A percentile compares a stretch with the other conserved stretches of the same genome.
Conservation (phyloP, 1,139 yeast species). For the Suhomyces taliae region DNA sequence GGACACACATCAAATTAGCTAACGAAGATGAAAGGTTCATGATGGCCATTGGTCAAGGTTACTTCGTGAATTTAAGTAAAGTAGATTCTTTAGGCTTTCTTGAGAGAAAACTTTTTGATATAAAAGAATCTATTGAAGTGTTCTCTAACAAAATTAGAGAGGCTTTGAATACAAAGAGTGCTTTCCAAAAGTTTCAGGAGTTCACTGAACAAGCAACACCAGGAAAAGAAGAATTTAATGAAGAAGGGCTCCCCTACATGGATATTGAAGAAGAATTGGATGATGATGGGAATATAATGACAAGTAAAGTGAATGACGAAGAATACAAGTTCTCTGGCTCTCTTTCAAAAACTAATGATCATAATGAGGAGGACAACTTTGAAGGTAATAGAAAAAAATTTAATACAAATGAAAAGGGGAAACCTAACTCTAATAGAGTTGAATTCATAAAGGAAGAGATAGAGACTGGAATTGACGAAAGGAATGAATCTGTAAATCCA, state of each 20-base stretch:
- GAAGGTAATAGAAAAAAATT: slow-evolving; percentile 9
- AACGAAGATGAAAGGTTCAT: slow-evolving; percentile 26
- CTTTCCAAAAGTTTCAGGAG: slow-evolving; percentile 29
- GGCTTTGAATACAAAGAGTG: slow-evolving; percentile 39
- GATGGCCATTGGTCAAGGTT: slow-evolving; percentile 59
- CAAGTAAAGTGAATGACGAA: slow-evolving; percentile 31
- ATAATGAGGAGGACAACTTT: slow-evolving; percentile 2
- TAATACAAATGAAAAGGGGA: not conserved
- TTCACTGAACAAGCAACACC: slow-evolving; percentile 12
- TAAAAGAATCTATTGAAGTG: slow-evolving; percentile 38
- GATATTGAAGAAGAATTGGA: slow-evolving; percentile 86
- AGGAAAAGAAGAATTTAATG: slow-evolving; percentile 20
- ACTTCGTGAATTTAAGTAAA: slow-evolving; percentile 50
- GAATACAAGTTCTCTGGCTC: not conserved
- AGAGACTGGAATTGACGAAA: slow-evolving; percentile 4
- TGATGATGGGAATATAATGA: slow-evolving; percentile 68
- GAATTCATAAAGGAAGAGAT: not conserved
- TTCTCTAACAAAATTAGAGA: slow-evolving; percentile 45
- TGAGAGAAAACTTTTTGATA: slow-evolving; percentile 35
- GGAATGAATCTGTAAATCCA: not conserved
- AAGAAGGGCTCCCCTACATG: slow-evolving; percentile 59
- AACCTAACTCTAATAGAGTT: slow-evolving; percentile 2
- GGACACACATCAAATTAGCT: slow-evolving; percentile 4
- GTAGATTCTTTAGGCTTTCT: slow-evolving; percentile 48
- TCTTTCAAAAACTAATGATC: too few relatives aligned